Evolutionary conservation across 768 basidiomycete genomes (phyloP), one percentile per base, ranked within the genome.

Genomic region (Panellus pusillus): DNA sequence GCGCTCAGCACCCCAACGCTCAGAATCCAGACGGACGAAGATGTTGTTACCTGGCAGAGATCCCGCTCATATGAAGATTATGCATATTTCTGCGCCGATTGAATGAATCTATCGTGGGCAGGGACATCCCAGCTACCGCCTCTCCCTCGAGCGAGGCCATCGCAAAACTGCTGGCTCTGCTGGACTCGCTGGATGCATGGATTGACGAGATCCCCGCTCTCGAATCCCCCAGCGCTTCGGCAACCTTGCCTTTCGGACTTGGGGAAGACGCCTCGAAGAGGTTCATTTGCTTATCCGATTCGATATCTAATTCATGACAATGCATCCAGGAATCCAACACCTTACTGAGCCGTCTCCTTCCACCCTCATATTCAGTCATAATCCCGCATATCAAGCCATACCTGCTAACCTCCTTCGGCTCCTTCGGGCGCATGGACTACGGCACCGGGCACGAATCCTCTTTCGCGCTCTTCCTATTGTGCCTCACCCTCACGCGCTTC

Each of bases 391-490:
- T 98, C 47, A 81, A 83, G 32, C 91, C 93, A 1, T 90, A 96
- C 60, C 70, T 98, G 28, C 62, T 89, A 49, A 76, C 83, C 3
- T 87, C 93, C 1, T 98, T 98, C 68, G 97, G 97, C 8, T 93
- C 90, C 4, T 89, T 92, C 63, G 79, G 81, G 12, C 83, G 97
- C 50, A 84, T 98, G 73, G 97, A 99, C 75, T 98, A 98, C 66
- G 96, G 97, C 1, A 93, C 92, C 4, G 97, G 97, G 1, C 97
- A 99, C 63, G 97, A 98, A 74, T 80, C 92, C 0, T 87, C 90
- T 0, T 98, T 97, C 65, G 82, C 81, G 7, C 72, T 95, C 15
- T 89, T 92, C 55, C 77, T 98, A 8, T 75, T 89, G 12, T 81
- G 79, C 57, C 76, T 93, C 49, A 77, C 82, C n/a, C 81, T 91